phyloP scores from a whole-genome alignment of 2,329 filamentous ascomycete species.

The Aspergillus persii region DNA sequence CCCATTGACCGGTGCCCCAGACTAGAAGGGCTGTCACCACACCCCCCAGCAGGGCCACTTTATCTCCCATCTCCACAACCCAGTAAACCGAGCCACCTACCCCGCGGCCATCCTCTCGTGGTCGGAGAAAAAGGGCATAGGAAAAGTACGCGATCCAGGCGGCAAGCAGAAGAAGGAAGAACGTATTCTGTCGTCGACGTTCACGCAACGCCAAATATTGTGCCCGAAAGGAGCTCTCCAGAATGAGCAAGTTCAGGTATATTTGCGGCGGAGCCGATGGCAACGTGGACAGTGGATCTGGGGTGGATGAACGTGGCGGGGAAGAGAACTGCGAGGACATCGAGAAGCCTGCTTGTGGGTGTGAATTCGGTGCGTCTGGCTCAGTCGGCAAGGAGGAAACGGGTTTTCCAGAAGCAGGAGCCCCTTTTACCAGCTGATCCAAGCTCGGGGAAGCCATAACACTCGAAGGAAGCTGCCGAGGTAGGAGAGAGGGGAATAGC shows the following conservation, averaged over 20 bases:
- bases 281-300: conserved; percentile 73
- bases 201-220: conserved; percentile 91
- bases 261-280: conserved; percentile 94
- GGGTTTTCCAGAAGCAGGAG: conserved; percentile 61
- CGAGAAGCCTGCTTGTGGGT: conserved; percentile 14
- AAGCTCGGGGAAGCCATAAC: conserved; percentile 63
- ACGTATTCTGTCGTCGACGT: conserved; percentile 84
- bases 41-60: conserved; percentile 87
- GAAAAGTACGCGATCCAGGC: conserved; percentile 81
- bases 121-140: conserved; percentile 90
- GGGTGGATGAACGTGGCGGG: conserved; percentile 45
- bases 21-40: conserved; percentile 82
- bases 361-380: conserved; percentile 24
- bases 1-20: conserved; percentile 96
- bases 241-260: conserved; percentile 94
- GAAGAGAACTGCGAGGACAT: conserved; percentile 38
- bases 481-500: conserved; percentile 3
- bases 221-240: conserved; percentile 87
- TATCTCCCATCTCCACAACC: conserved; percentile 87
- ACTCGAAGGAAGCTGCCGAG: conserved; percentile 10
- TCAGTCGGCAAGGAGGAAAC: conserved; percentile 33
- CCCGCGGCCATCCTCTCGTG: conserved; percentile 88
- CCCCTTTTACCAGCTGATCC: conserved; percentile 91
- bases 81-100: conserved; percentile 94
- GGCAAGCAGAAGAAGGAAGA: conserved; percentile 78